Evolutionary conservation across 805 yeast species (phyloP), one percentile per base, ranked within the genome.

Genomic region (Candida silvicultrix): DNA sequence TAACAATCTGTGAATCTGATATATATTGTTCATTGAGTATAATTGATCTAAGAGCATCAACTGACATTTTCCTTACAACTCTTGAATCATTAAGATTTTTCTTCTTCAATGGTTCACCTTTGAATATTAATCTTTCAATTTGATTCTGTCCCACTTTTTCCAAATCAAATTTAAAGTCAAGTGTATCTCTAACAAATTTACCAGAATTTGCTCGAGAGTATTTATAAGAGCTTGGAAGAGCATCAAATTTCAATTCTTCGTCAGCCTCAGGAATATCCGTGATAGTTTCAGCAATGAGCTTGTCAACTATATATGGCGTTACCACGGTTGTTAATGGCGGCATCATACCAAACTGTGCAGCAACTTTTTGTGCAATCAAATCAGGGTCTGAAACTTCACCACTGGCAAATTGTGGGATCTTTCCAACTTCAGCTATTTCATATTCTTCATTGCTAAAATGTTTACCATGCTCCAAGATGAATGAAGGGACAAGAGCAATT

Each of bases 401-500:
- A 15, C 7, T 31, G 5, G 14, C 35, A 5, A 18, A 28, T 10
- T 32, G 18, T 32, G 35, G 19, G 4, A 28, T 5, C 12, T 28
- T 5, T 7, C 35, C 35, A 15, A 32, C 7, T 16, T 32, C n/a
- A 9, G 7, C 12, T 4, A 32, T 15, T 15, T 6, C 18, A 34
- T 34, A 18, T 8, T 19, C 28, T 19, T 16, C 42, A n/a, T 37
- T 29, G 25, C n/a, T n/a, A n/a, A 48, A 45, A 25, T 32, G 51
- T 16, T 38, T 16, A 21, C 48, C 45, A 35, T 58, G 62, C 19
- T 45, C 43, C 5, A 46, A 32, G 2, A 57, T 44, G 42, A 54
- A 59, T 7, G 46, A 44, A 12, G 63, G 63, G 3, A 55, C 39
- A 8, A 58, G 34, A 8, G 56, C 62, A 8, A 45, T 36, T 11